Evolutionary conservation across 768 basidiomycete genomes (phyloP), one percentile per base, ranked within the genome.

Genomic region (Mycena epipterygia): DNA sequence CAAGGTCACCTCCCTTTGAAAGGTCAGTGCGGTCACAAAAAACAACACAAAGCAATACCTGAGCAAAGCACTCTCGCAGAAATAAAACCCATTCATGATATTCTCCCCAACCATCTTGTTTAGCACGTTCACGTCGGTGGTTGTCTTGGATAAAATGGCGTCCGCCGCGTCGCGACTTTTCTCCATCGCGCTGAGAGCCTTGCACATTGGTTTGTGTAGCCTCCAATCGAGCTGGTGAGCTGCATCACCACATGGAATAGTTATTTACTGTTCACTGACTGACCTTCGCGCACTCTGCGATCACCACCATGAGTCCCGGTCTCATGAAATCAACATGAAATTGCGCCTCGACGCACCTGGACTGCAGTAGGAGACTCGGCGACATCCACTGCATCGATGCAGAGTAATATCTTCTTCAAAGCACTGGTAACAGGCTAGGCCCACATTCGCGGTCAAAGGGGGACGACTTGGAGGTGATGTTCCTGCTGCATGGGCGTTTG

Each of bases 161-260:
- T 13, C 44, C 19, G 64, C 52, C 14, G 56, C 64, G 16, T 17
- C 27, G 35, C 27, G 27, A 60, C 35, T 67, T 52, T 51, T 52
- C 49, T 60, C 57, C 44, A 67, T 35, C 58, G 46, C 39, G 49
- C 39, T 49, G 37, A 67, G 56, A 37, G 49, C 58, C 49, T 67
- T 67, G 39, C 57, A 67, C 49, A 67, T 39, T 23, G 37, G 23
- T 53, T 67, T 67, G 51, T 58, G 64, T 9, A 11, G 3, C 29
- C 51, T 16, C 66, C 57, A 52, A 52, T 52, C 51, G 2, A 23
- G 16, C 51, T 52, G 51, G 19, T 29, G 16, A 5, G 21, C 29
- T 8, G 19, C 6, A 30, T 52, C 51, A 32, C 42, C 7, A 44
- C 42, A 5, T 3, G 21, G 9, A 52, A 52, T 1, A 32, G 6